These are phyloP conservation scores for Amylostereum chailletii DNA, from an alignment of 1,284 basidiomycete genomes.

Conservation along the genomic window DNA sequence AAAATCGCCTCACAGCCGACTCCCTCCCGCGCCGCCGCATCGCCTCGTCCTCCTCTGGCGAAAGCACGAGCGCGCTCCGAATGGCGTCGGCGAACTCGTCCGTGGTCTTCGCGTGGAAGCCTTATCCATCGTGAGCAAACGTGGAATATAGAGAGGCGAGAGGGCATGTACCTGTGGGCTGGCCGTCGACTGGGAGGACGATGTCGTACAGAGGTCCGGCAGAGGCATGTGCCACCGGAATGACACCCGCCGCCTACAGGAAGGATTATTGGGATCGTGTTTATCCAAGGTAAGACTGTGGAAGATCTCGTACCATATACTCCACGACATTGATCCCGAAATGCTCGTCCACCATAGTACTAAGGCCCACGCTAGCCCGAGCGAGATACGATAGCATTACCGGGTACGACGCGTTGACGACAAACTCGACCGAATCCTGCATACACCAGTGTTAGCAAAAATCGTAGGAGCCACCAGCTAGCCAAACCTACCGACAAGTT, in stretches of 20 bases:
- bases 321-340: conserved; percentile 99
- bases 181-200: conserved; percentile 67
- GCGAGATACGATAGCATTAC: conserved; percentile 66
- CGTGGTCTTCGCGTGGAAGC: conserved; percentile 74
- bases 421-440: conserved; percentile 67
- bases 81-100: conserved; percentile 68
- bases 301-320: conserved; percentile 68
- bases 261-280: conserved; percentile 1
- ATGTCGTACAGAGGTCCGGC: conserved; percentile 92
- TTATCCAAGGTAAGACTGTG: conserved; percentile 2
- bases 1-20: conserved; percentile 68
- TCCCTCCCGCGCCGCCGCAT: conserved; percentile 65
- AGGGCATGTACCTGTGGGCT: conserved; percentile 53
- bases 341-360: conserved; percentile 98
- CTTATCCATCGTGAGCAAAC: conserved; percentile 25
- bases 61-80: conserved; percentile 55
- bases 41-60: conserved; percentile 41
- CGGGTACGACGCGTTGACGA: conserved; percentile 78
- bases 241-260: conserved; percentile 80
- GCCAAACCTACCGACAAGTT: conserved; percentile 46
- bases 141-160: background rate
- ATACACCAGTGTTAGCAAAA: background rate
- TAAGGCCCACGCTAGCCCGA: conserved; percentile 76
- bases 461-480: background rate
- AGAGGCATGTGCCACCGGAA: conserved; percentile 89